Evolutionary conservation across 2,329 filamentous ascomycete genomes (phyloP).

Genomic region (Venturia nashicola): DNA sequence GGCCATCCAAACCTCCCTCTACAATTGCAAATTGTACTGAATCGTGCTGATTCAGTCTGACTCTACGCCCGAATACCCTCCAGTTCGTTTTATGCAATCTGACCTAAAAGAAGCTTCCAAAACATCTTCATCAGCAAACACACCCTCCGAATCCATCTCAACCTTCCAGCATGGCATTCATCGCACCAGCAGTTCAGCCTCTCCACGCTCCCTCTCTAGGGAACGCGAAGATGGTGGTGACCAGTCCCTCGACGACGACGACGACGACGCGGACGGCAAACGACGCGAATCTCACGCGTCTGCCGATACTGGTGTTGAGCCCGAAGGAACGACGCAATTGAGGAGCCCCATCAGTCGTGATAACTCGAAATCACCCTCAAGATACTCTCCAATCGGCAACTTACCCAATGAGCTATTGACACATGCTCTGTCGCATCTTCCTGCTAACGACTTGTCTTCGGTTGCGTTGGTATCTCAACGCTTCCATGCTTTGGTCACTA

Average conservation of each 20-base stretch:
- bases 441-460: conserved; percentile 68
- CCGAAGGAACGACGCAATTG: conserved; percentile 41
- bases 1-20: not conserved
- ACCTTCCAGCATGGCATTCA: conserved; percentile 49
- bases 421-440: conserved; percentile 80
- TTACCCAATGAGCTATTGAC: conserved; percentile 66
- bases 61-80: not conserved
- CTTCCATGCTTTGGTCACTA: conserved; percentile 78
- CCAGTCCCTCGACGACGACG: conserved; percentile 12
- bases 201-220: conserved; percentile 28
- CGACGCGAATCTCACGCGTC: conserved; percentile 17
- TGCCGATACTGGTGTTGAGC: conserved; percentile 13
- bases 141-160: conserved; percentile 23
- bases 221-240: conserved; percentile 17
- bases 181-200: conserved; percentile 32
- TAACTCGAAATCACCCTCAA: not conserved
- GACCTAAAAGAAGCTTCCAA: conserved; percentile 40
- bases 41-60: conserved; percentile 8
- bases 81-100: conserved; percentile 50
- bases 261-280: conserved; percentile 12
- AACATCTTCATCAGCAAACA: conserved; percentile 29
- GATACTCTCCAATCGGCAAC: not conserved
- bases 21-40: not conserved
- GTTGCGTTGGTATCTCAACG: conserved; percentile 79
- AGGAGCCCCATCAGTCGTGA: conserved; percentile 21